These are phyloP conservation scores for Puccinia novopanici DNA, from an alignment of 1,284 basidiomycete genomes.

Conservation along the genomic window DNA sequence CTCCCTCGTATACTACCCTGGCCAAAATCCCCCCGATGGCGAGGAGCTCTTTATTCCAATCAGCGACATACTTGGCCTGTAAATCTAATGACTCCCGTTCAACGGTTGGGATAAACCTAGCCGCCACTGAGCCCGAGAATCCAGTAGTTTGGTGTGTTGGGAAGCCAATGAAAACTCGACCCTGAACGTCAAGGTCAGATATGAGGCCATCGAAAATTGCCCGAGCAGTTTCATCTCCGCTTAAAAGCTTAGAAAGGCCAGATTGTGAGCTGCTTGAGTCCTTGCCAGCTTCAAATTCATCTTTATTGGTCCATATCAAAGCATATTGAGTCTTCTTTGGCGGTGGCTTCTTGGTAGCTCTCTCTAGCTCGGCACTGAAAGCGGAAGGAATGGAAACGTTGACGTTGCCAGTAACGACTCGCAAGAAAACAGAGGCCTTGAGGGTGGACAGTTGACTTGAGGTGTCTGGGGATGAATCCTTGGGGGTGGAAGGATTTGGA, in stretches of 20 bases:
- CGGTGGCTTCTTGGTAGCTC: conserved; percentile 93
- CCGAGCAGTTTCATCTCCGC: conserved; percentile 60
- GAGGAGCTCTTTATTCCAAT: conserved; percentile 83
- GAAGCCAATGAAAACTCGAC: conserved; percentile 72
- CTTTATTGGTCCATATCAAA: conserved; percentile 87
- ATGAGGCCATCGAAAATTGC: conserved; percentile 59
- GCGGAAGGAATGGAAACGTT: conserved; percentile 73
- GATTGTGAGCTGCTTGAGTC: conserved; percentile 68
- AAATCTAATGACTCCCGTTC: conserved; percentile 89
- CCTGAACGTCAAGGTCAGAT: conserved; percentile 63
- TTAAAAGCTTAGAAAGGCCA: conserved; percentile 56
- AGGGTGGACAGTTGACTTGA: conserved; percentile 62
- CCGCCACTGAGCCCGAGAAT: conserved; percentile 84
- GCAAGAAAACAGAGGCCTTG: conserved; percentile 71
- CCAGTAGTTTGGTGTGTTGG: conserved; percentile 86
- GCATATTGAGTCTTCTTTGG: conserved; percentile 76
- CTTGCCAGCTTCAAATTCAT: conserved; percentile 72
- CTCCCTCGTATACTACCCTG: conserved; percentile 82
- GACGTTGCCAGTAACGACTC: conserved; percentile 80
- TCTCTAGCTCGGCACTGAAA: conserved; percentile 75
- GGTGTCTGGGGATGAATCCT: conserved; percentile 17
- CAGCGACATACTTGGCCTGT: conserved; percentile 59
- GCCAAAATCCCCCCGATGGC: conserved; percentile 75
- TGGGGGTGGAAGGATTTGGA: conserved; percentile 52
- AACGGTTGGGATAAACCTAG: conserved; percentile 93